Conservation (phyloP, 179 eudicot genomes). For the Beta corolliflora region DNA sequence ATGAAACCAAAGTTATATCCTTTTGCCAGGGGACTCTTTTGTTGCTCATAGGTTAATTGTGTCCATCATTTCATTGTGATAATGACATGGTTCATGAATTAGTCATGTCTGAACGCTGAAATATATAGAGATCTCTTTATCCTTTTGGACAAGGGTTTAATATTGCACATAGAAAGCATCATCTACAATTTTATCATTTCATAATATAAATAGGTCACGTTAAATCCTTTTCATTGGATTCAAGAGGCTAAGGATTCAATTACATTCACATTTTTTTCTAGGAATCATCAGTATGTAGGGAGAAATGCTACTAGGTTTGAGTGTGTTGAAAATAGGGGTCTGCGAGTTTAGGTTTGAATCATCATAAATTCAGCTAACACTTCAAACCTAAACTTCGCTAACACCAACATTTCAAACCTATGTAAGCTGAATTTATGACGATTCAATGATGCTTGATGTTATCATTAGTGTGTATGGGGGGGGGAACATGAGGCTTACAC, state of each 20-base stretch:
- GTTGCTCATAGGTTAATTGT: background rate
- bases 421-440: slow-evolving; percentile 4
- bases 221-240: background rate
- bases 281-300: background rate
- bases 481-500: background rate
- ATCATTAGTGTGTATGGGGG: background rate
- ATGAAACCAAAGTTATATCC: background rate
- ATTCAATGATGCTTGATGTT: background rate
- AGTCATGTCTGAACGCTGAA: background rate
- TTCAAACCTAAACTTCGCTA: too few relatives aligned
- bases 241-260: background rate
- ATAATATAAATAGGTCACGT: background rate
- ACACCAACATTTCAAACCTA: too few relatives aligned
- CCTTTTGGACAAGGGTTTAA: background rate
- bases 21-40: background rate
- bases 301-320: background rate
- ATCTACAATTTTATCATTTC: background rate
- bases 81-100: background rate
- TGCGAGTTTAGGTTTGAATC: background rate
- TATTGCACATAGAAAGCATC: background rate
- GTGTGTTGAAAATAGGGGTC: background rate
- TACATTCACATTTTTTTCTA: background rate
- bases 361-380: too few relatives aligned
- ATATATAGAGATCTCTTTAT: background rate
- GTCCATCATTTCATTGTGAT: background rate